Conservation (phyloP, 148 eudicot genomes). For the Camellia sinensis region DNA sequence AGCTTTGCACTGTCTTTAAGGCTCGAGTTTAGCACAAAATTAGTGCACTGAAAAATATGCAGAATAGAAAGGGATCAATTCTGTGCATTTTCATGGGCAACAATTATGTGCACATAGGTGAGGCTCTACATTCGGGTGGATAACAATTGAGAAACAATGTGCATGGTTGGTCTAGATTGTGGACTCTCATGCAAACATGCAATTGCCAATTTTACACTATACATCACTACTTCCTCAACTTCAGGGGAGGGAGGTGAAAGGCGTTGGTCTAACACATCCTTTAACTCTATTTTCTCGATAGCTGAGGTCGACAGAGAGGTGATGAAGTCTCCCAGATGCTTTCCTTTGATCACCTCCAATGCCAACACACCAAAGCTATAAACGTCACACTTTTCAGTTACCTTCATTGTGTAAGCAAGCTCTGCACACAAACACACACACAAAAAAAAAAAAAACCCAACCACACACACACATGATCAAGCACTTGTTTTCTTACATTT, state of each 20-base stretch:
- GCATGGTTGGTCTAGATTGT: conserved; percentile 35
- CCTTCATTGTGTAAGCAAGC: conserved; percentile 37
- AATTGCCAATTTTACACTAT: conserved; percentile 26
- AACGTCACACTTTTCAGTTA: conserved; percentile 36
- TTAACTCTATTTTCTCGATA: not conserved
- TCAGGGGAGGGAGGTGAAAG: conserved; percentile 25
- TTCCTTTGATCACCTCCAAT: conserved; percentile 36
- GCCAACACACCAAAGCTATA: conserved; percentile 49
- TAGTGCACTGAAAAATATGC: no score
- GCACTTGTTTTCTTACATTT: not conserved
- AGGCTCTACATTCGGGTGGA: conserved; percentile 8
- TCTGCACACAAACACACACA: conserved; percentile 21
- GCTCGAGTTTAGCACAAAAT: not conserved
- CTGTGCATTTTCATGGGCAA: no score
- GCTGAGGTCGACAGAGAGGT: conserved; percentile 15
- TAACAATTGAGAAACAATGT: conserved; percentile 17
- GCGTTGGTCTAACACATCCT: conserved; percentile 38
- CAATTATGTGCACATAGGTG: no score
- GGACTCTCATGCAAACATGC: conserved; percentile 34
- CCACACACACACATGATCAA: no score
- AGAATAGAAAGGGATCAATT: no score
- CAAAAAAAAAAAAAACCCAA: no score
- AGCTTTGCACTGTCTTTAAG: not conserved
- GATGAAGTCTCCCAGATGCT: conserved; percentile 34
- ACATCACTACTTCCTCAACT: conserved; percentile 22